Conservation (phyloP, 169 alveolate genomes). For the Plasmodium coatneyi region DNA sequence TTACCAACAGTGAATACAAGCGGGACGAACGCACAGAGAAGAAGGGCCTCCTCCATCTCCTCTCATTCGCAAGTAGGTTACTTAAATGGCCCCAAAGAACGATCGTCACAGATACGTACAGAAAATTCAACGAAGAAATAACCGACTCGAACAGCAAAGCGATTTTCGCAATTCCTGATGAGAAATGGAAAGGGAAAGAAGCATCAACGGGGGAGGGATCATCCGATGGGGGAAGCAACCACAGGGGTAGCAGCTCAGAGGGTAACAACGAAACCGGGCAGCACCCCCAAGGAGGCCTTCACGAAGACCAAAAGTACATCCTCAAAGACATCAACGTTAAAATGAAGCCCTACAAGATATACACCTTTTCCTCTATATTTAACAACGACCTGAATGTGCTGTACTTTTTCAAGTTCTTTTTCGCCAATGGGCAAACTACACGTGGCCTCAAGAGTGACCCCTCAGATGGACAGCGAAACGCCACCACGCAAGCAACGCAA, state of each 20-base stretch:
- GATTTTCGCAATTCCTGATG: background rate
- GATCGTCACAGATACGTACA: background rate
- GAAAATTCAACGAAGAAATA: background rate
- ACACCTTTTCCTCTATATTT: constrained; percentile 58
- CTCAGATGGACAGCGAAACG: background rate
- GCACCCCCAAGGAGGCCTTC: background rate
- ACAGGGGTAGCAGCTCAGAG: background rate
- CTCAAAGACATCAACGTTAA: constrained; percentile 48
- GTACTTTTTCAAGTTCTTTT: constrained; percentile 57
- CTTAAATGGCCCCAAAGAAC: background rate
- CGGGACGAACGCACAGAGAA: background rate
- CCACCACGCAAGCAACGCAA: background rate
- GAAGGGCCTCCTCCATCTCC: background rate
- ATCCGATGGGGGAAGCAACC: background rate
- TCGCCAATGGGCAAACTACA: background rate
- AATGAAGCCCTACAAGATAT: constrained; percentile 37
- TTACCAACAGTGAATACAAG: constrained; percentile 12
- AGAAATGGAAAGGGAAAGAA: background rate
- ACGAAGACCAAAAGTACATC: constrained; percentile 23
- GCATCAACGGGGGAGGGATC: background rate
- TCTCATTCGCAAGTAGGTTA: background rate
- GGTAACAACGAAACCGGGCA: background rate
- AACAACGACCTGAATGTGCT: constrained; percentile 62
- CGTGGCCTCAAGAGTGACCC: background rate
- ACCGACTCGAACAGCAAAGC: background rate